These are phyloP conservation scores for Asparagopsis taxiformis DNA, from an alignment of 31 red algal genomes.

Conservation along the genomic window DNA sequence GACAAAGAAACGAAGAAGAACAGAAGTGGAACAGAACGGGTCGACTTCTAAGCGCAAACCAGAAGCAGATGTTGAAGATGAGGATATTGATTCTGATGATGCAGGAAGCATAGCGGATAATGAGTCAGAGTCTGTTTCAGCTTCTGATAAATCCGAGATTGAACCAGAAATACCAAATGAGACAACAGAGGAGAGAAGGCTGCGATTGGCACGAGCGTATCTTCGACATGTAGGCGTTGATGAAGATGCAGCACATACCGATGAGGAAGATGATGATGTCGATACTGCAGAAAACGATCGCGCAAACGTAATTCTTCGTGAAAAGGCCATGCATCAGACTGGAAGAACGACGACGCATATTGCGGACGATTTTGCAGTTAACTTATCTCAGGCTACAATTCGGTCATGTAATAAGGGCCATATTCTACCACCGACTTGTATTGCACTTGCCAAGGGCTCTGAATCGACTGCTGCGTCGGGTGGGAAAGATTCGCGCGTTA, in stretches of 20 bases:
- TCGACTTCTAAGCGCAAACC: conserved; percentile 14
- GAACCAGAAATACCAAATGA: conserved; percentile 32
- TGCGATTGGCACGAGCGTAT: conserved; percentile 62
- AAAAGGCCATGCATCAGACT: conserved; percentile 24
- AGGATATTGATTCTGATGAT: conserved; percentile 58
- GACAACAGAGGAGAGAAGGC: conserved; percentile 62
- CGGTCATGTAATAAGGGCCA: conserved; percentile 44
- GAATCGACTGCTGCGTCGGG: conserved; percentile 64
- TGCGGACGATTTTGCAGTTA: conserved; percentile 23
- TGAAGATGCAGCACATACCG: conserved; percentile 47
- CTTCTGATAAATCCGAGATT: neutral
- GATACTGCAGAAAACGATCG: conserved; percentile 21
- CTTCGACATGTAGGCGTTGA: conserved; percentile 60
- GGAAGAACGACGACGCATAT: conserved; percentile 24
- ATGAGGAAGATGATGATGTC: conserved; percentile 20
- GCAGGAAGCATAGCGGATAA: conserved; percentile 18
- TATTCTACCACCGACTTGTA: conserved; percentile 67
- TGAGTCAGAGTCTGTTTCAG: neutral
- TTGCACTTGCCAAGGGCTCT: conserved; percentile 33
- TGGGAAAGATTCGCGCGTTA: conserved; percentile 74
- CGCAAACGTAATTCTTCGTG: conserved; percentile 14
- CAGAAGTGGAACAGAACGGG: neutral
- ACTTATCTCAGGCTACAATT: neutral
- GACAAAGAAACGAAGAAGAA: neutral
- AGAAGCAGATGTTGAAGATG: conserved; percentile 25